A percentile compares a stretch with the other conserved stretches of the same genome.
Conservation (phyloP, 352 stramenopile species). For the Phytopythium chamaehyphon region DNA sequence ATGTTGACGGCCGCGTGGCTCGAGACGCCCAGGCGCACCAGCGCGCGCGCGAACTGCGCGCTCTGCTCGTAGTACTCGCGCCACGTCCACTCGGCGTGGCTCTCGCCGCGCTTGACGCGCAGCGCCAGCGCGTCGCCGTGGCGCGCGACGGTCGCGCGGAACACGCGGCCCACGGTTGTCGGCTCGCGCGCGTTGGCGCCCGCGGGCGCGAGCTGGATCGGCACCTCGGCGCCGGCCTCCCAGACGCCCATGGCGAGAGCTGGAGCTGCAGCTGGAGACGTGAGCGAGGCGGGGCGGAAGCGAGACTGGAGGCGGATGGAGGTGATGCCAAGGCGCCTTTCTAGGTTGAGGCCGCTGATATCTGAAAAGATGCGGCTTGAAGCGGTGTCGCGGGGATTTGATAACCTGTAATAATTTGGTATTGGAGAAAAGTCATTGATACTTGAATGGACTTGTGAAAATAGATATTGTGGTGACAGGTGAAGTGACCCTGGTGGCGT, state of each 20-base stretch:
- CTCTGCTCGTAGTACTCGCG: slow-evolving; percentile 70
- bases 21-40: slow-evolving; percentile 65
- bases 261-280: not conserved
- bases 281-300: not conserved
- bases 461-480: no score
- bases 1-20: slow-evolving; percentile 77
- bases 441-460: no score
- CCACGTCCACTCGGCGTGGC: slow-evolving; percentile 48
- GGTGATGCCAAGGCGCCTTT: no score
- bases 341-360: no score
- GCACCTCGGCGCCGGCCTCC: not conserved
- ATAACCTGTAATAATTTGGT: no score
- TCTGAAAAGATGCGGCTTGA: no score
- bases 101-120: slow-evolving; percentile 28
- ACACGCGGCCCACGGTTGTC: slow-evolving; percentile 29
- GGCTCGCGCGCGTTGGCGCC: slow-evolving; percentile 26
- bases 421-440: no score
- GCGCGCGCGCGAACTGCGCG: slow-evolving; percentile 56
- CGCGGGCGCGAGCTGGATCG: not conserved
- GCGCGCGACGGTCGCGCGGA: slow-evolving; percentile 28
- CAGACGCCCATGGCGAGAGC: slow-evolving; percentile 1
- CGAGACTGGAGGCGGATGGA: no score
- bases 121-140: slow-evolving; percentile 27
- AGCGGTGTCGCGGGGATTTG: no score
- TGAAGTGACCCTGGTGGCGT: no score